These are phyloP conservation scores for Aspergillus proliferans DNA, from an alignment of 2,329 filamentous ascomycete genomes.

Conservation along the genomic window DNA sequence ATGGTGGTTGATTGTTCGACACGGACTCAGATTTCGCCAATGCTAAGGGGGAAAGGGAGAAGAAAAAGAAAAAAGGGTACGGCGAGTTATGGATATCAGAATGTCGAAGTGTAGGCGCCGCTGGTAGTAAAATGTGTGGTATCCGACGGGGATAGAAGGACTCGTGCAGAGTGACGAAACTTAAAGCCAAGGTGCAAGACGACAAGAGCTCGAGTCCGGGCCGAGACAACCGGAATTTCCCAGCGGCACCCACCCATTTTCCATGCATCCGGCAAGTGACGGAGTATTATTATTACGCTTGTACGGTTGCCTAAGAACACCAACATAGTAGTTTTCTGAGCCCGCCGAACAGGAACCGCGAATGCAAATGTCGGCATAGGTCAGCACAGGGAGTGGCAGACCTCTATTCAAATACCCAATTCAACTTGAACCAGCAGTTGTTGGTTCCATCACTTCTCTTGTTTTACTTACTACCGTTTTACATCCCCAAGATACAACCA, in stretches of 20 bases:
- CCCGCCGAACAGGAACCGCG: not conserved
- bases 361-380: not conserved
- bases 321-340: constrained; percentile 17
- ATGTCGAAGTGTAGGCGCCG: not conserved
- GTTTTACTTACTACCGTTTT: not conserved
- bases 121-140: not conserved
- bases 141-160: not conserved
- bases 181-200: constrained; percentile 6
- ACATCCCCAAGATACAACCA: constrained; percentile 12
- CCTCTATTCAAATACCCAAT: not conserved
- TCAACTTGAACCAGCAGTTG: not conserved
- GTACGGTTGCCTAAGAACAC: constrained; percentile 13
- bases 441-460: not conserved
- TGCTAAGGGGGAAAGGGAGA: not conserved
- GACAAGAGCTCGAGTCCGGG: constrained; percentile 15
- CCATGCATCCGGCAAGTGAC: constrained; percentile 19
- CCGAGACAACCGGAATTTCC: constrained; percentile 26
- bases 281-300: constrained; percentile 31
- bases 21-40: not conserved
- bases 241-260: constrained; percentile 10
- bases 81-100: not conserved
- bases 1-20: constrained; percentile 16
- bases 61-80: constrained; percentile 1
- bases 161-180: constrained; percentile 11
- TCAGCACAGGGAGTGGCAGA: not conserved